Base-by-base conservation (phyloP, 148 eudicot genomes). In the Mesembryanthemum crystallinum region DNA sequence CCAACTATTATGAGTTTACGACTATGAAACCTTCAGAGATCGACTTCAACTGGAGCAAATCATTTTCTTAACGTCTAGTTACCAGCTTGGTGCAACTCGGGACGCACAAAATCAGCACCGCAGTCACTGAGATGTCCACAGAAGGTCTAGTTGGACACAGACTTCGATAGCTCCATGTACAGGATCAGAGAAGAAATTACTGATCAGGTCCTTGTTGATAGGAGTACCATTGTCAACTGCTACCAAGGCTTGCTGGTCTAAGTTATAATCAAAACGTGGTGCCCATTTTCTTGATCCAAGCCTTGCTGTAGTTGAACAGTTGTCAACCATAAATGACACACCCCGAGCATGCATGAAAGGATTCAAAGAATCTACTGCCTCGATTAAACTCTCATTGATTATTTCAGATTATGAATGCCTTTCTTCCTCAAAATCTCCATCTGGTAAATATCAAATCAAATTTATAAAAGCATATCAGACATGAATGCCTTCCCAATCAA, bases 261-360 rank as follows among this genome's bases (percentile, higher is more conserved):
- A 88, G 75, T 87, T 74, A 83, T 94, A 94, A 45, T 94, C 97
- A 20, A 94, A 94, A 14, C 97, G 85, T 5, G 98, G 98, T 69
- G 98, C 97, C 98, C 98, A 94, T 79, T 94, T 94, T 80, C 98
- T 87, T 55, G 98, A 90, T 42, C 98, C 98, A 20, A 94, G 79
- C 43, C 98, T 85, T 17, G 97, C 98, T 1, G 98, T 94, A 49
- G 98, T 94, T 14, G 98, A 94, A 67, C 98, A 94, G 79, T 94
- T 94, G 77, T 92, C 98, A 27, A 94, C 98, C 98, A 94, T 94
- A 71, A 94, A 92, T 24, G 97, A 87, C 45, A 94, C 96, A 13
- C 98, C 98, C 33, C 98, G 92, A 21, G 98, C 98, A 68, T 94
- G 98, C 98, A 94, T 94, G 89, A 94, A 94, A 20, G 98, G 98